Evolutionary conservation across 495 filamentous ascomycete genomes (phyloP), one percentile per base, ranked within the genome.

Genomic region (Hypoxylon subgilvum): DNA sequence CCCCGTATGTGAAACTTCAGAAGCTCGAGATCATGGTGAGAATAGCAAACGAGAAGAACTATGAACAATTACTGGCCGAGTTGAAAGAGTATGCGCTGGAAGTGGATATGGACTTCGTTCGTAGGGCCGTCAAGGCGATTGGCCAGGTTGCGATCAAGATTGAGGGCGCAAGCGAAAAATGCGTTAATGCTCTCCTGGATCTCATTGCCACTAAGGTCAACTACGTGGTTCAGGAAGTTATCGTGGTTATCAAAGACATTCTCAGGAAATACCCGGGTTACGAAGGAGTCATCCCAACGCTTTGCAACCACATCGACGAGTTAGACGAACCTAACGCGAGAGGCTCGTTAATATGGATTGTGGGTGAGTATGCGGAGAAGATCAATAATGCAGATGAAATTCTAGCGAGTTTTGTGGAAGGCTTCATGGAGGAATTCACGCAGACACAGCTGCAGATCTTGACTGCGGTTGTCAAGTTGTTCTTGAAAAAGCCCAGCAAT

Each of bases 11-110:
- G 73, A 98, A 98, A 70, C 84, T 98, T 23, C 87, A 96, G 72
- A 98, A 98, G 57, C 85, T 98, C 38, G 94, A 98, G 67, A 97
- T 97, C 52, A 97, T 98, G 94, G 92, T 98, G 12, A 87, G 95
- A 73, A 97, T 98, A 85, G 92, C 94, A 41, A 98, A 96, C 74
- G 91, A 96, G 54, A 90, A 89, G 68, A 98, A 97, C 65, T 90
- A 94, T 34, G 94, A 98, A 58, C 95, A 97, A 69, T 83, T 98
- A 41, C 76, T 98, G 12, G 87, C 91, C 10, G 94, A 98, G 71
- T 70, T 98, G 64, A 97, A 95, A 74, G 94, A 98, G 65, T 98
- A 98, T 70, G 92, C 95, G 30, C 81, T 97, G 63, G 94, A 98
- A 75, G 92, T 98, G 19, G 94, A 98, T 70, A 97, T 98, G 92